These are phyloP conservation scores for Pseudozyma flocculosa DNA, from an alignment of 1,284 basidiomycete genomes.

Conservation along the genomic window DNA sequence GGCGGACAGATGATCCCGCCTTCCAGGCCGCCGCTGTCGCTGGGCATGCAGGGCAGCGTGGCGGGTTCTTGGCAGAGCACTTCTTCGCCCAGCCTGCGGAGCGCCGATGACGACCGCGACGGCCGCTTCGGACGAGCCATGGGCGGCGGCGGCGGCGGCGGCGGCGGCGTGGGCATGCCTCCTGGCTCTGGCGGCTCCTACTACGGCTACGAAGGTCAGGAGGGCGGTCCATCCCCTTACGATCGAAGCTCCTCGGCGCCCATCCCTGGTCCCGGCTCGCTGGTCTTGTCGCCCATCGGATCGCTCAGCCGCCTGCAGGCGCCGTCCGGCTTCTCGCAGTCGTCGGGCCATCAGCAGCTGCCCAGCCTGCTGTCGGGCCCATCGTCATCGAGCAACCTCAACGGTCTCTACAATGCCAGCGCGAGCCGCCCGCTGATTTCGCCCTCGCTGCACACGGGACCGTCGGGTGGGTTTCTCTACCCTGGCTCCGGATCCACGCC, in stretches of 20 bases:
- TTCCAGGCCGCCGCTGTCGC: conserved; percentile 25
- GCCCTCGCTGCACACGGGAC: conserved; percentile 21
- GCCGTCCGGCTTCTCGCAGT: conserved; percentile 13
- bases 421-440: conserved; percentile 23
- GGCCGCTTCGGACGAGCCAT: conserved; percentile 1
- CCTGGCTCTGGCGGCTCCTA: conserved; percentile 9
- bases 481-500: conserved; percentile 5
- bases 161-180: too few relatives aligned
- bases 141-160: too few relatives aligned
- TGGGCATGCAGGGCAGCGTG: conserved; percentile 20
- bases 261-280: conserved; percentile 15
- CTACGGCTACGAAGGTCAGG: conserved; percentile 26
- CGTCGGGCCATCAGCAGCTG: conserved; percentile 27
- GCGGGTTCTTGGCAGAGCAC: conserved; percentile 13
- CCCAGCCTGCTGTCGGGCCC: conserved; percentile 14
- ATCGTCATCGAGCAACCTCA: conserved; percentile 19
- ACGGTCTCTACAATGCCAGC: conserved; percentile 18
- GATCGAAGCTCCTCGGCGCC: conserved; percentile 33
- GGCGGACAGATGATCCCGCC: conserved; percentile 15
- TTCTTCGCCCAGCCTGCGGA: conserved; percentile 2
- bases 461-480: not conserved
- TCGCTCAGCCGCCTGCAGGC: not conserved
- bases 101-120: conserved; percentile 25
- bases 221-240: conserved; percentile 20
- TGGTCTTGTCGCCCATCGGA: conserved; percentile 22